Evolutionary conservation across 2,329 filamentous ascomycete species (phyloP).

Genomic region (Tolypocladium album): DNA sequence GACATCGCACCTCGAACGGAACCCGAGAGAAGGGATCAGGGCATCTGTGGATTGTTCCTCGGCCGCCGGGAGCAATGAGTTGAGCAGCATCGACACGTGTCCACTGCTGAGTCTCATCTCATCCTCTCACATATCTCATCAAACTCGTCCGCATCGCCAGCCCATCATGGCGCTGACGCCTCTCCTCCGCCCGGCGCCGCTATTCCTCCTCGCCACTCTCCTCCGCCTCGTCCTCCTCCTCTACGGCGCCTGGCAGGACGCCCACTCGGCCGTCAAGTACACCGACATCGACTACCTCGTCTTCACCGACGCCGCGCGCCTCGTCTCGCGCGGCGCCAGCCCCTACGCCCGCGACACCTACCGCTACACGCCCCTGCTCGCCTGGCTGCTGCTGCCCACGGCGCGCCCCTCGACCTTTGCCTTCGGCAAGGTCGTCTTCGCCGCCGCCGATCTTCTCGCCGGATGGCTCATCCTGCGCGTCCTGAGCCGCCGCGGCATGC

Average conservation of each 20-base stretch:
- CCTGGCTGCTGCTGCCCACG: constrained; percentile 83
- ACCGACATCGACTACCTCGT: constrained; percentile 98
- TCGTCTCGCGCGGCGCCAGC: constrained; percentile 53
- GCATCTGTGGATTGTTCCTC: neutral
- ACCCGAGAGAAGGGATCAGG: neutral
- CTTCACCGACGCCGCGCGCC: constrained; percentile 89
- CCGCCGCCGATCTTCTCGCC: constrained; percentile 69
- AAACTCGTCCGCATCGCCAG: too few relatives aligned
- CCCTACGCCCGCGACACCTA: constrained; percentile 91
- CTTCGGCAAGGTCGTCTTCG: constrained; percentile 83
- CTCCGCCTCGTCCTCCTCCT: constrained; percentile 66
- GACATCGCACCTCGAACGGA: neutral
- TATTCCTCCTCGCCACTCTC: constrained; percentile 46
- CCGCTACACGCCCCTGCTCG: constrained; percentile 87
- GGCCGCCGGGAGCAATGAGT: neutral
- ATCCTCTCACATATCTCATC: constrained; percentile 1
- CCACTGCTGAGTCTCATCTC: neutral
- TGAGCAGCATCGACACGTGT: neutral
- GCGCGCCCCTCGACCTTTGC: constrained; percentile 49
- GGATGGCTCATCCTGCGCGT: constrained; percentile 59
- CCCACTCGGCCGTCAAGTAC: constrained; percentile 86
- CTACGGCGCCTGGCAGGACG: constrained; percentile 90
- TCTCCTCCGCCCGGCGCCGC: constrained; percentile 26
- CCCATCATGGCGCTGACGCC: constrained; percentile 4
- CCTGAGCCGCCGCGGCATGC: constrained; percentile 32